A percentile compares a stretch with the other conserved stretches of the same genome.
Conservation (phyloP, 2,329 filamentous ascomycete genomes). For the Penicillium paneum region DNA sequence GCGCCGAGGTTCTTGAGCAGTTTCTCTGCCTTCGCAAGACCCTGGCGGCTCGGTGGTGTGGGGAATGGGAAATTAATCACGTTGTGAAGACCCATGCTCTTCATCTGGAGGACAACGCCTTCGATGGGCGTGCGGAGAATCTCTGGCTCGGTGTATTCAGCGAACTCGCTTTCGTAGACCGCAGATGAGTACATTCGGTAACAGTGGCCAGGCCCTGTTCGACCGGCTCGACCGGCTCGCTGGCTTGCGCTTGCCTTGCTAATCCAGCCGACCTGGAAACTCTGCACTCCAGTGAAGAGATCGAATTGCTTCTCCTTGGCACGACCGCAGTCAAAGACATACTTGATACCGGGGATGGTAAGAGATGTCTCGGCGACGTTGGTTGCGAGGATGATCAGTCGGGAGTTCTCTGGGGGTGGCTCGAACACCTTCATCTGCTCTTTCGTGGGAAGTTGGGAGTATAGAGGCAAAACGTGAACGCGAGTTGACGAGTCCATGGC, state of each 20-base stretch:
- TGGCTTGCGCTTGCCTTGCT: conserved; percentile 95
- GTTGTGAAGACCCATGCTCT: conserved; percentile 86
- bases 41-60: conserved; percentile 75
- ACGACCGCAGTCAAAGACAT: conserved; percentile 91
- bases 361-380: conserved; percentile 97
- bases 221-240: conserved; percentile 85
- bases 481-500: conserved; percentile 59
- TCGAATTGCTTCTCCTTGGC: conserved; percentile 92
- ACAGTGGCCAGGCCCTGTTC: conserved; percentile 93
- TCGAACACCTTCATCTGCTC: conserved; percentile 93
- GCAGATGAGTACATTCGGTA: conserved; percentile 93
- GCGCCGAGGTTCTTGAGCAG: conserved; percentile 83
- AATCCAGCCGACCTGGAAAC: conserved; percentile 93
- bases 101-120: conserved; percentile 86
- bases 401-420: conserved; percentile 72
- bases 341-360: conserved; percentile 91
- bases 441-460: conserved; percentile 83
- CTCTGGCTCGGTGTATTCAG: conserved; percentile 82
- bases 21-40: conserved; percentile 78
- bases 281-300: conserved; percentile 84
- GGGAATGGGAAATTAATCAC: conserved; percentile 96
- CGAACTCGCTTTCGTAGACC: conserved; percentile 82
- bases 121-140: conserved; percentile 89
- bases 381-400: conserved; percentile 85
- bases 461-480: conserved; percentile 88